A percentile compares a stretch with the other conserved stretches of the same genome.
Conservation (phyloP, 345 rosid genomes). For the Chamaenerion angustifolium region DNA sequence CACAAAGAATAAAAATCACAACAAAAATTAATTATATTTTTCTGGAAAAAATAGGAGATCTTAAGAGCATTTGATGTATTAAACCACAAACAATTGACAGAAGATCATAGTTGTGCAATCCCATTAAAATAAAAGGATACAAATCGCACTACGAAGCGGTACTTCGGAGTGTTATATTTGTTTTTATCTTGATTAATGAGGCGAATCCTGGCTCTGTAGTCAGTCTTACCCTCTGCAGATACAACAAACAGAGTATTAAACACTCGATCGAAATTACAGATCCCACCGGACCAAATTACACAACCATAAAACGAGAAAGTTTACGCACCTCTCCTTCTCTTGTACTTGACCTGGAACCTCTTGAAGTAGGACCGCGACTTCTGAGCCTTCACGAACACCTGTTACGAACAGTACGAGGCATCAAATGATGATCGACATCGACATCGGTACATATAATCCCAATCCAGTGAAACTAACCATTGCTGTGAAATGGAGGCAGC, state of each 20-base stretch:
- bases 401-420: background rate
- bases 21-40: no score
- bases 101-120: background rate
- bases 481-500: no score
- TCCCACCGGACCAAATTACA: background rate
- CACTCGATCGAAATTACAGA: background rate
- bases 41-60: no score
- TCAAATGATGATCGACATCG: no score
- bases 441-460: no score
- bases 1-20: no score
- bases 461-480: no score
- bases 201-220: constrained; percentile 74
- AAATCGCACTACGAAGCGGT: constrained; percentile 63
- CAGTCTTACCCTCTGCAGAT: constrained; percentile 66
- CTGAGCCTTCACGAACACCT: constrained; percentile 56
- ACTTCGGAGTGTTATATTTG: constrained; percentile 76
- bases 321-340: constrained; percentile 52
- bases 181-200: constrained; percentile 72
- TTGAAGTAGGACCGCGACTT: constrained; percentile 49
- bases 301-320: background rate
- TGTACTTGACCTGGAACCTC: constrained; percentile 63
- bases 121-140: constrained; percentile 28
- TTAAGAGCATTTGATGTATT: no score
- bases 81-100: no score
- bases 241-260: background rate